Evolutionary conservation across 2,329 filamentous ascomycete species (phyloP), one percentile per base, ranked within the genome.

Genomic region (Diaporthe batatas): DNA sequence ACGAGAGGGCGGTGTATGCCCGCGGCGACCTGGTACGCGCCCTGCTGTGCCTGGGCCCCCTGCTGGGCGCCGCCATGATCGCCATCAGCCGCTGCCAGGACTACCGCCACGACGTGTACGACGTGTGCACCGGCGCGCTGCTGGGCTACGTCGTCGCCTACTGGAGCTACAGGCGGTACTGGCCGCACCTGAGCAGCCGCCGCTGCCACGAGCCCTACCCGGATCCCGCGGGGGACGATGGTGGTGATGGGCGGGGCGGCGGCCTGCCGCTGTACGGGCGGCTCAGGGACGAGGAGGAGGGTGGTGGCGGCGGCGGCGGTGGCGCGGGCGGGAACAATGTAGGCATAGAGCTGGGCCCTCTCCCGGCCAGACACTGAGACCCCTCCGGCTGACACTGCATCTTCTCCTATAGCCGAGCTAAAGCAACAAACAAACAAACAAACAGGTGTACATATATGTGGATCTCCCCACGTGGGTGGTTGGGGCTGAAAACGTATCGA

Each of bases 71-170:
- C 1, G 84, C 87, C n/a, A 84, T 92, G 81, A 91, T 94, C 75
- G 91, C 91, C 55, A 91, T 93, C 72, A 91, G 90, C 58, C 85
- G 92, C 8, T 92, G 90, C 76, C 88, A 93, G 80, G 91, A 93
- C 80, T 93, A 93, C 78, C 83, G 92, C 64, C 91, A 94, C 76
- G 91, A 93, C 75, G 91, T 92, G 2, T 92, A 91, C 75, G 91
- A 93, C 77, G 91, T 93, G 16, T 88, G 86, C 67, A 85, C 88
- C 7, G 91, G 92, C 0, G 88, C 88, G 0, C 79, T 88, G 34
- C 82, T 93, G 18, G 92, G 91, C 4, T 88, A 88, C 79, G 80
- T 82, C 5, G 82, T 92, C 39, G 88, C 90, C 3, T 90, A 90
- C 78, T 92, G 90, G 85, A 92, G 89, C 75, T 93, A 93, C 78